Evolutionary conservation across 1,284 basidiomycete genomes (phyloP).

Genomic region (Apiotrichum porosum): DNA sequence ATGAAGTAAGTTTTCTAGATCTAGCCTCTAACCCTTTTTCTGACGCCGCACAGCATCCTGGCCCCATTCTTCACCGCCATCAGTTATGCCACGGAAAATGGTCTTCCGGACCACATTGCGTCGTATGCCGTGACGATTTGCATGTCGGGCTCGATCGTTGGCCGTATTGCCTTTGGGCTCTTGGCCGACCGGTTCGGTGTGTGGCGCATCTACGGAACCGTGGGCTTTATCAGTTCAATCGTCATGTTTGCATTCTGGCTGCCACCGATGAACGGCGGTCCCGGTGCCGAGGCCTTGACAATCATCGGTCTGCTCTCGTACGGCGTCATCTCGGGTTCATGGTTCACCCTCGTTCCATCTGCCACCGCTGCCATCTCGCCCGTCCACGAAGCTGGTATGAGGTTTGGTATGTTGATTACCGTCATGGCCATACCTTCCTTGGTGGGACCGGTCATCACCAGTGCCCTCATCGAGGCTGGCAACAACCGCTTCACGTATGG

Average conservation of each 20-base stretch:
- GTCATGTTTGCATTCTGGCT: slow-evolving; percentile 41
- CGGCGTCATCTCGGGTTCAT: slow-evolving; percentile 36
- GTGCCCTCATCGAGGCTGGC: slow-evolving; percentile 21
- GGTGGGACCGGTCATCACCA: slow-evolving; percentile 36
- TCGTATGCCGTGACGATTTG: slow-evolving; percentile 39
- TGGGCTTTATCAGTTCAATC: slow-evolving; percentile 22
- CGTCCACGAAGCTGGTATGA: slow-evolving; percentile 40
- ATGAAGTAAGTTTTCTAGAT: slow-evolving; percentile 31
- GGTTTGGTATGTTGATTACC: slow-evolving; percentile 43
- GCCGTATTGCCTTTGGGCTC: slow-evolving; percentile 31
- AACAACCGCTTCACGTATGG: slow-evolving; percentile 26
- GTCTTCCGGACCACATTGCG: slow-evolving; percentile 15
- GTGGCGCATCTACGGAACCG: slow-evolving; percentile 31
- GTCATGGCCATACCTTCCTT: slow-evolving; percentile 29
- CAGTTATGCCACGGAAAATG: slow-evolving; percentile 24
- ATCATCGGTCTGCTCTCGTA: slow-evolving; percentile 38
- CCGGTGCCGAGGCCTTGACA: slow-evolving; percentile 17
- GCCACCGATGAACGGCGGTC: slow-evolving; percentile 16
- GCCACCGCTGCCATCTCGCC: slow-evolving; percentile 39
- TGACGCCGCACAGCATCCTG: slow-evolving; percentile 28
- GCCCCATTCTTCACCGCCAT: slow-evolving; percentile 37
- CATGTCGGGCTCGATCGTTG: slow-evolving; percentile 38
- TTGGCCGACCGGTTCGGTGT: slow-evolving; percentile 39
- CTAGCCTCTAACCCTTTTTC: background rate
- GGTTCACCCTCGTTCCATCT: slow-evolving; percentile 40